Evolutionary conservation across 2,329 filamentous ascomycete genomes (phyloP).

Genomic region (Coniochaeta pulveracea): DNA sequence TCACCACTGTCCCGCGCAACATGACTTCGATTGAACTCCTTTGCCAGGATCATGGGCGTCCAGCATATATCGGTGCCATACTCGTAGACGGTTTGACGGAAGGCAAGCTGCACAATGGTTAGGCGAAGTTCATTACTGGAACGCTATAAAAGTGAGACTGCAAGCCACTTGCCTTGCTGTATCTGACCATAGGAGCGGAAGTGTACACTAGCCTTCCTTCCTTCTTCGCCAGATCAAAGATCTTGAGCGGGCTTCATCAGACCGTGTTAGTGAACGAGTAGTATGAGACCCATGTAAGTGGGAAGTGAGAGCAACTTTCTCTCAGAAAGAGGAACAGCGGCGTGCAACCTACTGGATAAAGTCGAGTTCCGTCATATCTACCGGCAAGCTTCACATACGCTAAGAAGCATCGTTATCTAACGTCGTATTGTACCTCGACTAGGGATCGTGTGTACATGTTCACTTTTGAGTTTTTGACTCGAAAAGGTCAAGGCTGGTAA

Average conservation of each 20-base stretch:
- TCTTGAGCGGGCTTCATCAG: constrained; percentile 37
- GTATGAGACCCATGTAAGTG: too few species aligned
- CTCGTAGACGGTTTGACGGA: constrained; percentile 53
- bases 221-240: constrained; percentile 43
- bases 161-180: constrained; percentile 37
- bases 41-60: constrained; percentile 62
- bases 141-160: not conserved
- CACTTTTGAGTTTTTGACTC: too few species aligned
- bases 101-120: constrained; percentile 48
- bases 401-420: too few species aligned
- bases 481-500: too few species aligned
- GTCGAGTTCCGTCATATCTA: too few species aligned
- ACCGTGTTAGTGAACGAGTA: not conserved
- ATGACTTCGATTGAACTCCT: constrained; percentile 53
- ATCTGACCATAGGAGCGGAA: constrained; percentile 58
- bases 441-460: too few species aligned
- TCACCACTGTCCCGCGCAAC: constrained; percentile 49
- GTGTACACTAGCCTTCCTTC: constrained; percentile 44
- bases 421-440: too few species aligned
- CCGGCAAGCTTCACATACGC: too few species aligned
- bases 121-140: too few species aligned
- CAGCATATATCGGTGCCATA: constrained; percentile 58
- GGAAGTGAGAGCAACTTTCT: too few species aligned
- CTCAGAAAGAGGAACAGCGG: too few species aligned
- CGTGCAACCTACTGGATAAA: too few species aligned